phyloP scores from a whole-genome alignment of 1,284 basidiomycete species.

The Uromyces viciae-fabae region DNA sequence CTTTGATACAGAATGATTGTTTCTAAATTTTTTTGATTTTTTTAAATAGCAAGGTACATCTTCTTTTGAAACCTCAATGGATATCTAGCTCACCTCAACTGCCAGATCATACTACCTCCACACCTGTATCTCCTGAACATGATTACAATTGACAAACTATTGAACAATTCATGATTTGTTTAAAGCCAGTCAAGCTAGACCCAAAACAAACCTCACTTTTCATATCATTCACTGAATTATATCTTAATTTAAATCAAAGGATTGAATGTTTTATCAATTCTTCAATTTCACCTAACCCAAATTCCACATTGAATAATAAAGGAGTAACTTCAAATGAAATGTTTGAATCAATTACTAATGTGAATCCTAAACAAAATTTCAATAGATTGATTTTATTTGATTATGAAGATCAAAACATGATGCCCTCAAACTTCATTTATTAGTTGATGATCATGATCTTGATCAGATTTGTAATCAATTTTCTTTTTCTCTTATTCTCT shows the following conservation, averaged over 20 bases:
- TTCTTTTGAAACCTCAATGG: background rate
- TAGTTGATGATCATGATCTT: background rate
- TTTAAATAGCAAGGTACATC: too few relatives aligned
- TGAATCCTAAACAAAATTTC: too few relatives aligned
- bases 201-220: background rate
- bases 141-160: background rate
- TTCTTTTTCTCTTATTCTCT: background rate
- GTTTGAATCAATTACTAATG: too few relatives aligned
- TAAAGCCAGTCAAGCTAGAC: background rate
- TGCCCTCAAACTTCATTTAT: background rate
- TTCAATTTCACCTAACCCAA: too few relatives aligned
- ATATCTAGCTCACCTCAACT: conserved; percentile 11
- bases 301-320: background rate
- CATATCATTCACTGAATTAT: conserved; percentile 5
- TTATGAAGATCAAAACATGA: conserved; percentile 15
- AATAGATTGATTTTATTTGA: conserved; percentile 14
- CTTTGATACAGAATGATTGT: too few relatives aligned
- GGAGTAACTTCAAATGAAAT: too few relatives aligned
- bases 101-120: background rate
- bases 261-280: conserved; percentile 1
- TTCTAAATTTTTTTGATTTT: too few relatives aligned
- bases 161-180: background rate
- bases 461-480: background rate
- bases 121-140: background rate
- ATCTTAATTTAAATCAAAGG: conserved; percentile 4